Evolutionary conservation across 1,284 basidiomycete genomes (phyloP).

Genomic region (Cutaneotrichosporon sp.): DNA sequence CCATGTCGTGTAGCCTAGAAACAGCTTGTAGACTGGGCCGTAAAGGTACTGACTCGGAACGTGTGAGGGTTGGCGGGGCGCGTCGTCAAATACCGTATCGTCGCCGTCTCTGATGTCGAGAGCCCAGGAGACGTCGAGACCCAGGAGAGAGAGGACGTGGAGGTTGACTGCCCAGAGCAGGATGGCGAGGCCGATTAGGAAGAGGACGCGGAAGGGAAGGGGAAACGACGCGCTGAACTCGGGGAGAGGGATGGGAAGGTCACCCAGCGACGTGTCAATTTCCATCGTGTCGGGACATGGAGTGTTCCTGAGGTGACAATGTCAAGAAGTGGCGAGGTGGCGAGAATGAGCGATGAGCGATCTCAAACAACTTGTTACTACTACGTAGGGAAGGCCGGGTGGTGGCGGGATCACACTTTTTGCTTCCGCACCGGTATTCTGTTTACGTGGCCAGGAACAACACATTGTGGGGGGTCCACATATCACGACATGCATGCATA

Average conservation of each 20-base stretch:
- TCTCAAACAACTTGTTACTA: no score
- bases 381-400: neutral
- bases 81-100: constrained; percentile 8
- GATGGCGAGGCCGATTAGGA: constrained; percentile 68
- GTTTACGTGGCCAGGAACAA: neutral
- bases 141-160: constrained; percentile 71
- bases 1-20: constrained; percentile 62
- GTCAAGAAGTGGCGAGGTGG: neutral
- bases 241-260: constrained; percentile 36
- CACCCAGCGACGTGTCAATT: constrained; percentile 9
- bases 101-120: constrained; percentile 55
- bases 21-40: constrained; percentile 66
- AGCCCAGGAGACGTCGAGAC: constrained; percentile 68
- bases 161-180: constrained; percentile 83
- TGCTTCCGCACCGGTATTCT: neutral
- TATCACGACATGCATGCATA: no score
- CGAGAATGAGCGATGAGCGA: neutral
- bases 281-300: constrained; percentile 8
- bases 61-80: constrained; percentile 6
- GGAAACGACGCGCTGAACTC: constrained; percentile 66
- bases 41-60: constrained; percentile 54
- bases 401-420: neutral
- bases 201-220: constrained; percentile 75
- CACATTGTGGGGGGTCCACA: no score
- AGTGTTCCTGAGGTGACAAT: neutral